phyloP scores from a whole-genome alignment of 768 basidiomycete species.

The Mrakia gelida region DNA sequence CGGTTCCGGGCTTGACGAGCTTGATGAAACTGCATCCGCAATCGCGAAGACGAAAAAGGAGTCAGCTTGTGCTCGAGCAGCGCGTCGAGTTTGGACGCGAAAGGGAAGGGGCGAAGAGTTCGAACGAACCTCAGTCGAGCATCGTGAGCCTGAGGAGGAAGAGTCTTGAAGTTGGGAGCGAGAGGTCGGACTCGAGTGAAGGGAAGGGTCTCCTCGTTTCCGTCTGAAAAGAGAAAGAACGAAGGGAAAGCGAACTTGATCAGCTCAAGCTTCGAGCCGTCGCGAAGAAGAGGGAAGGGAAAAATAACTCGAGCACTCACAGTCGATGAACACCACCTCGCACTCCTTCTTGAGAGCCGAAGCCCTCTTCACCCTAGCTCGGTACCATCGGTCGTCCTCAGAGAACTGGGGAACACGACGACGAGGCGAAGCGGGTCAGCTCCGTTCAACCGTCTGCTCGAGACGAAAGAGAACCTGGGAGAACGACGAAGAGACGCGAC shows the following conservation, averaged over 20 bases:
- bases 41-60: too few relatives aligned
- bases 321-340: constrained; percentile 81
- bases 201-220: constrained; percentile 82
- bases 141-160: constrained; percentile 91
- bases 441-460: background rate
- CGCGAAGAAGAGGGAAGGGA: background rate
- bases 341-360: constrained; percentile 88
- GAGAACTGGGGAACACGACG: constrained; percentile 67
- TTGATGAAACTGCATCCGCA: constrained; percentile 81
- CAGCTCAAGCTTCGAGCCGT: background rate
- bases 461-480: too few relatives aligned
- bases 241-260: background rate
- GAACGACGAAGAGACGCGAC: background rate
- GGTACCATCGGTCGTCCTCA: constrained; percentile 78
- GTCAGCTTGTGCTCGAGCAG: too few relatives aligned
- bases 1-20: constrained; percentile 71
- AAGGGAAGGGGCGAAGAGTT: background rate
- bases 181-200: constrained; percentile 77
- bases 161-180: constrained; percentile 79
- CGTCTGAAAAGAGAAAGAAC: constrained; percentile 42
- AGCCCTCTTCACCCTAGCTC: constrained; percentile 80
- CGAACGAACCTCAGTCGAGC: constrained; percentile 75
- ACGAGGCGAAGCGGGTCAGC: background rate
- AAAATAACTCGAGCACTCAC: constrained; percentile 27
- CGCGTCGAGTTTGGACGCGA: background rate